Evolutionary conservation across 345 rosid genomes (phyloP).

Genomic region (Viola odorata): DNA sequence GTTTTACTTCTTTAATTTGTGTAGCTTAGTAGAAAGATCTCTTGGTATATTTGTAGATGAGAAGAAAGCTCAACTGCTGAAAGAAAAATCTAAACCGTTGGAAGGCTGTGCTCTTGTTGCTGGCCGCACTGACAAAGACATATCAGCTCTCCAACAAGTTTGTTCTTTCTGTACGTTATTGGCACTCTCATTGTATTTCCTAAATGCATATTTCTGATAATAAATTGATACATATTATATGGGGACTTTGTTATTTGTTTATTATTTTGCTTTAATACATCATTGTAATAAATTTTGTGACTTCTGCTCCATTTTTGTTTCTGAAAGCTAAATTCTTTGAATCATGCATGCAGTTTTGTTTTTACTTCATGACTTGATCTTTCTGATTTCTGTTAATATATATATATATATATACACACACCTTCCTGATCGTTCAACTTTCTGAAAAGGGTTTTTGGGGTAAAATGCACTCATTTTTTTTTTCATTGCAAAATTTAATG

Average conservation of each 20-base stretch:
- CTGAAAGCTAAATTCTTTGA: too few species aligned
- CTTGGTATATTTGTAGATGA: conserved; percentile 88
- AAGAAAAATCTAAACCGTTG: conserved; percentile 62
- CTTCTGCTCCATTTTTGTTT: neutral
- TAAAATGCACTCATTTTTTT: too few species aligned
- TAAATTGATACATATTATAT: too few species aligned
- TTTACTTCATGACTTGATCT: neutral
- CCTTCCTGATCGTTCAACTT: too few species aligned
- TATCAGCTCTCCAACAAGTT: conserved; percentile 87
- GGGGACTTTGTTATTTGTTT: too few species aligned
- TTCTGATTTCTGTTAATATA: too few species aligned
- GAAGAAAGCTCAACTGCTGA: conserved; percentile 70
- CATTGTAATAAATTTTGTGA: neutral
- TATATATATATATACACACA: too few species aligned
- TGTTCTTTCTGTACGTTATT: conserved; percentile 87
- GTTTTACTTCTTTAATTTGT: conserved; percentile 1
- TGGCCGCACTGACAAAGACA: conserved; percentile 97
- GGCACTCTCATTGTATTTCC: neutral
- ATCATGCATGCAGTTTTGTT: too few species aligned
- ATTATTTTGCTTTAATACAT: too few species aligned
- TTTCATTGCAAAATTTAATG: too few species aligned
- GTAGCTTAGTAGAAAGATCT: conserved; percentile 68
- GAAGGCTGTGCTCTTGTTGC: conserved; percentile 86
- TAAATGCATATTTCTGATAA: too few species aligned
- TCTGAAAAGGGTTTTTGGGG: too few species aligned